Evolutionary conservation across 2,329 filamentous ascomycete species (phyloP), one percentile per base, ranked within the genome.

Genomic region (Diaporthe humulicola): DNA sequence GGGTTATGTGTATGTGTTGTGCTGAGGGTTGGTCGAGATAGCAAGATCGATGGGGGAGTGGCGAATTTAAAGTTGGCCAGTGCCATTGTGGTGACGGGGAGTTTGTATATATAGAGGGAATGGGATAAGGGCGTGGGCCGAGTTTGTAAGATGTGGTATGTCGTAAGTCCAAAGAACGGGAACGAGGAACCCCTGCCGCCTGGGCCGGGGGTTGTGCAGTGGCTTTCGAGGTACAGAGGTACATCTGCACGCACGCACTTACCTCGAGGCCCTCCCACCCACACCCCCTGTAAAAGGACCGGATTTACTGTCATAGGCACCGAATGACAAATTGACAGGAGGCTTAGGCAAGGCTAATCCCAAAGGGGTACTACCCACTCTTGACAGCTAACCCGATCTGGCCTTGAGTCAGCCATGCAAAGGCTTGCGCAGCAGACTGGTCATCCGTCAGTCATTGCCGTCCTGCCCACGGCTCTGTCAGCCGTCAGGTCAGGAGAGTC

Each of bases 31-130:
- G 10, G 42, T 52, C 42, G 56, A 52, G 28, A 52, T 71, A 42
- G 15, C 52, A 36, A 52, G 22, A 25, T 56, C 22, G 71, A 69
- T n/a, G 60, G 54, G 72, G 56, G 67, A 50, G 73, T 69, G 69
- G 73, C 73, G 56, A 75, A 73, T 70, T 57, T 73, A 19, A 25
- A 30, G 42, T 56, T 61, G 52, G 56, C 28, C 64, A 57, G 45
- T 36, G 61, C 45, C 48, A 64, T 70, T 45, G 56, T 70, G 54
- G 64, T 57, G 74, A 70, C 50, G 70, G 74, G 71, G 61, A 64
- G 25, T 33, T 45, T 60, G 42, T 73, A 73, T 75, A 75, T 75
- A 73, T 70, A 75, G 42, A 74, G 56, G 22, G 36, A 52, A 70
- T 38, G 57, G 19, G 22, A 66, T 19, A 36, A 38, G 50, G 71